A percentile compares a stretch with the other conserved stretches of the same genome.
Evolutionary conservation across 768 basidiomycete genomes (phyloP).

Genomic region (Leucocoprinus leucothites): DNA sequence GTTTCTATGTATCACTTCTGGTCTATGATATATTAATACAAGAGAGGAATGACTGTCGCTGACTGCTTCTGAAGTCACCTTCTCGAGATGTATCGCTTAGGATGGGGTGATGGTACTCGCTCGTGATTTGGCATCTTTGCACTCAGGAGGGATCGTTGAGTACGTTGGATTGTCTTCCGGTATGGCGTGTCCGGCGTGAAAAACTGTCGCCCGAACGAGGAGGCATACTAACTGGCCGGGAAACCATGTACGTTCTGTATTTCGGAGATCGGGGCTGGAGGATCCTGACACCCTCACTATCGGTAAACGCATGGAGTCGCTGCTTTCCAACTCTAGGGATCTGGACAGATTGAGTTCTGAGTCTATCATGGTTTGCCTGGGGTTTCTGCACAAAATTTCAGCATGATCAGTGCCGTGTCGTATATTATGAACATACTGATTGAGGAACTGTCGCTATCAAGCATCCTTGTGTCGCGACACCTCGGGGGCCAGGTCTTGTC

Average conservation of each 20-base stretch:
- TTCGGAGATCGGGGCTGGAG: not conserved
- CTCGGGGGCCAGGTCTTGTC: not conserved
- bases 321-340: not conserved
- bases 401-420: too few relatives aligned
- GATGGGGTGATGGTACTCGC: not conserved
- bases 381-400: not conserved
- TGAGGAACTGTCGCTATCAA: too few relatives aligned
- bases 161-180: not conserved
- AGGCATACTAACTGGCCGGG: not conserved
- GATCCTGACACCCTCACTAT: not conserved
- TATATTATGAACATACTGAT: too few relatives aligned
- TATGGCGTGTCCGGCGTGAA: not conserved
- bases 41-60: conserved; percentile 5
- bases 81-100: not conserved
- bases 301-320: not conserved
- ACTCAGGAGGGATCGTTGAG: too few relatives aligned
- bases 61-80: not conserved
- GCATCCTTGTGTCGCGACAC: not conserved
- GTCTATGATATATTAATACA: not conserved
- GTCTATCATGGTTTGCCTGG: not conserved
- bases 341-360: not conserved
- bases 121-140: not conserved
- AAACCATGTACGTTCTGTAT: not conserved
- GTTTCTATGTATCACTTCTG: not conserved
- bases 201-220: not conserved